A percentile compares a stretch with the other conserved stretches of the same genome.
These are phyloP conservation scores for Graphiopsis chlorocephala DNA, from an alignment of 2,329 filamentous ascomycete genomes.

Conservation along the genomic window DNA sequence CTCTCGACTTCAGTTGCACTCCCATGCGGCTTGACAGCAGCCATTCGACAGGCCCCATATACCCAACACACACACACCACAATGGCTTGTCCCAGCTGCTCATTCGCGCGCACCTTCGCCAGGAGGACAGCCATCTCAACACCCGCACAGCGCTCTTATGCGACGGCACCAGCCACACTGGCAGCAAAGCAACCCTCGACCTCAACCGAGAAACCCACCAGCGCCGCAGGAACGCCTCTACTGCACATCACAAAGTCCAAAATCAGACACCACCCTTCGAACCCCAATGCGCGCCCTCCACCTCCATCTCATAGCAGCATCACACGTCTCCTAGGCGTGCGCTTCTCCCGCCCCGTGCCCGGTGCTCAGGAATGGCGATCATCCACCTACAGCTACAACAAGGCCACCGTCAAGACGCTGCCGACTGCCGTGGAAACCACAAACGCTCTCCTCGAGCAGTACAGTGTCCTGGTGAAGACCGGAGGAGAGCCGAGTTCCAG, in stretches of 20 bases:
- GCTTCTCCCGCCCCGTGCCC: conserved; percentile 17
- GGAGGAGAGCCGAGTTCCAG: conserved; percentile 19
- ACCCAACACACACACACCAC: conserved; percentile 3
- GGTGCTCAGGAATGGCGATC: conserved; percentile 28
- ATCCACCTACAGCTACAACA: conserved; percentile 27
- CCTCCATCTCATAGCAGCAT: conserved; percentile 10
- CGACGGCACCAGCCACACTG: neutral
- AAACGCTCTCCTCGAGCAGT: conserved; percentile 22
- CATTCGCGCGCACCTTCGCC: conserved; percentile 12
- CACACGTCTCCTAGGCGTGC: conserved; percentile 13
- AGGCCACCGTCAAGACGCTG: conserved; percentile 21
- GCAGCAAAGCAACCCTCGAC: neutral
- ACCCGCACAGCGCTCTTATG: neutral
- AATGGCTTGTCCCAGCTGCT: conserved; percentile 16
- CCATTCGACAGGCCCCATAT: neutral
- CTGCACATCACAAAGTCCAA: conserved; percentile 14
- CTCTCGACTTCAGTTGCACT: conserved; percentile 4
- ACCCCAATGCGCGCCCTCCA: conserved; percentile 14
- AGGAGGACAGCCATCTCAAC: conserved; percentile 1
- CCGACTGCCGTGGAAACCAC: conserved; percentile 20
- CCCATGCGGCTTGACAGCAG: neutral
- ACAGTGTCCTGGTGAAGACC: conserved; percentile 19
- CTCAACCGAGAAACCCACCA: neutral
- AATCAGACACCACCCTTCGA: conserved; percentile 4
- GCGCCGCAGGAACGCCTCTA: neutral